A percentile compares a stretch with the other conserved stretches of the same genome.
These are phyloP conservation scores for Porcisia deanei DNA, from an alignment of 208 protist genomes.

Conservation along the genomic window DNA sequence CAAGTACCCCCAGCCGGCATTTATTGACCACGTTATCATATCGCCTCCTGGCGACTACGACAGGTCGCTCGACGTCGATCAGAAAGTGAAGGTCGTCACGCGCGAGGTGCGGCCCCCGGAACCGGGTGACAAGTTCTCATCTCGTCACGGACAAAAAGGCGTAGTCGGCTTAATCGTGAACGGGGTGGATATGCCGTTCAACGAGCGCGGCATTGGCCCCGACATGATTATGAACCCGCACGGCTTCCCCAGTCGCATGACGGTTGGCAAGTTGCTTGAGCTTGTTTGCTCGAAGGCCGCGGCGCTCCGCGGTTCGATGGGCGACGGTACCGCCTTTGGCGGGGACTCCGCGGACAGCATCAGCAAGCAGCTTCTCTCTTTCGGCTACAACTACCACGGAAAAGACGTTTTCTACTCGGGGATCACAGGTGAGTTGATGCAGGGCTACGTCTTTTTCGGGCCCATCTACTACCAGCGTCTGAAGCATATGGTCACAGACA, in stretches of 20 bases:
- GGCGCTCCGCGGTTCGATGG: conserved; percentile 88
- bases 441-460: conserved; percentile 99
- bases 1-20: conserved; percentile 92
- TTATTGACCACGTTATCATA: conserved; percentile 95
- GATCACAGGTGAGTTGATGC: conserved; percentile 97
- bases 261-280: conserved; percentile 99
- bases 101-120: conserved; percentile 93
- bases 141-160: conserved; percentile 99
- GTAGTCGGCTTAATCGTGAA: conserved; percentile 98
- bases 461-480: conserved; percentile 99
- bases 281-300: conserved; percentile 97
- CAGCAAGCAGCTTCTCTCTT: conserved; percentile 71
- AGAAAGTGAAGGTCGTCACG: conserved; percentile 96
- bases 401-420: conserved; percentile 98
- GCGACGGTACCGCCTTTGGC: conserved; percentile 97
- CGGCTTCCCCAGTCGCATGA: conserved; percentile 99
- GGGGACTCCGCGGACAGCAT: conserved; percentile 95
- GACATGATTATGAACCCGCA: conserved; percentile 99
- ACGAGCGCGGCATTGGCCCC: conserved; percentile 95
- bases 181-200: conserved; percentile 99
- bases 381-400: conserved; percentile 98
- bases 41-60: conserved; percentile 86
- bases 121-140: conserved; percentile 99
- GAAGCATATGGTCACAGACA: conserved; percentile 99
- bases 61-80: conserved; percentile 82